phyloP scores from a whole-genome alignment of 352 stramenopile genomes.

The Phytopythium cucurbitacearum region DNA sequence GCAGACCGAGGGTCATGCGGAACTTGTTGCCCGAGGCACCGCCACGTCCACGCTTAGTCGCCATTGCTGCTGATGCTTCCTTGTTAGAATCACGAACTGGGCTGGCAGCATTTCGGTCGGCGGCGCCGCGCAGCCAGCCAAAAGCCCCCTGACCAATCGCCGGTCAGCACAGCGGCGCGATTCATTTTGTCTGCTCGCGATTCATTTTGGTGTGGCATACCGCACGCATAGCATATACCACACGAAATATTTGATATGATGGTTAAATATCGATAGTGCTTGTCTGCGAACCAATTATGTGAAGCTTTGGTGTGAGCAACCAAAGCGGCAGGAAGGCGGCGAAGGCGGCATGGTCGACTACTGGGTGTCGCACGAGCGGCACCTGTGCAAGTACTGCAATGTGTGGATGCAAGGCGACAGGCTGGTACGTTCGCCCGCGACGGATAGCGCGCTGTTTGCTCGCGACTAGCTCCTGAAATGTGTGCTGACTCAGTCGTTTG shows the following conservation, averaged over 20 bases:
- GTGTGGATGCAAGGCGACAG: constrained; percentile 83
- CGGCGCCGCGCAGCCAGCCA: constrained; percentile 27
- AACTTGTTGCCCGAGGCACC: constrained; percentile 98
- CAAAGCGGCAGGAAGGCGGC: background rate
- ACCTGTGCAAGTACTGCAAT: constrained; percentile 90
- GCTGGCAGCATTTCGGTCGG: constrained; percentile 2
- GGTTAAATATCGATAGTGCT: background rate
- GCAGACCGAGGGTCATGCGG: constrained; percentile 98
- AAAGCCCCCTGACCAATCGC: background rate
- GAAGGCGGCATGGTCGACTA: constrained; percentile 53
- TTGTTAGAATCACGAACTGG: constrained; percentile 83
- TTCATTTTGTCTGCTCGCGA: too few species aligned
- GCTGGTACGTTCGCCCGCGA: constrained; percentile 24
- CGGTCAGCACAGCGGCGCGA: too few species aligned
- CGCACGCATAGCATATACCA: too few species aligned
- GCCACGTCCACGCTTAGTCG: constrained; percentile 88
- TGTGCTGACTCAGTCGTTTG: background rate
- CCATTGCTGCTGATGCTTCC: constrained; percentile 77
- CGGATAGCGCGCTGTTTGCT: background rate
- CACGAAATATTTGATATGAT: too few species aligned
- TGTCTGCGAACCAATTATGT: constrained; percentile 2
- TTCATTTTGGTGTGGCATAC: too few species aligned
- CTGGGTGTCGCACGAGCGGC: constrained; percentile 58
- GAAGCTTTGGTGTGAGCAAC: background rate
- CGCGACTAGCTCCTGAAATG: background rate